Evolutionary conservation across 2,329 filamentous ascomycete genomes (phyloP).

Genomic region (Neurospora sp.): DNA sequence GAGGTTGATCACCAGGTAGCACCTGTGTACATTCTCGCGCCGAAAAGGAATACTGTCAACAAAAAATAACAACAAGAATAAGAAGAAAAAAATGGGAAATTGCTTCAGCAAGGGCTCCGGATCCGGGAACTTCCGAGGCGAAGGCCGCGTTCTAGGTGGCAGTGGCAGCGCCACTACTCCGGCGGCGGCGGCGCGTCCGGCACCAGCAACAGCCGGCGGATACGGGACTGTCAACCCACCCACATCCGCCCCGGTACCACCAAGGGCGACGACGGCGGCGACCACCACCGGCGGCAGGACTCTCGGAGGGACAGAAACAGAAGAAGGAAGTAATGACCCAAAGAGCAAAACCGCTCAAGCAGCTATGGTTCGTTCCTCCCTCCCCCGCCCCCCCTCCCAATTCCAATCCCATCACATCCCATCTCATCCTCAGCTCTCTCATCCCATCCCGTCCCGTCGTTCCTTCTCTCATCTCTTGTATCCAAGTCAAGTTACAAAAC

Average conservation of each 20-base stretch:
- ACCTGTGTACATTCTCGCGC: no score
- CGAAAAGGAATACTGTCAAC: not conserved
- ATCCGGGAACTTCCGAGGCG: not conserved
- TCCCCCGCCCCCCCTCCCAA: not conserved
- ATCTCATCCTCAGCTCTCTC: not conserved
- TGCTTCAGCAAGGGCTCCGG: slow-evolving; percentile 64
- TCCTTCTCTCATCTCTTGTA: not conserved
- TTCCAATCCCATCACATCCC: not conserved
- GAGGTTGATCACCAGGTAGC: no score
- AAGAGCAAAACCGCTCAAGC: slow-evolving; percentile 67
- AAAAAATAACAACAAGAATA: not conserved
- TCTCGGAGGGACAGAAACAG: slow-evolving; percentile 42
- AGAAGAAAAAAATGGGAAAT: slow-evolving; percentile 60
- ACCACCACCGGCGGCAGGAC: slow-evolving; percentile 40
- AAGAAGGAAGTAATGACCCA: slow-evolving; percentile 43
- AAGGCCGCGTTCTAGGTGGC: not conserved
- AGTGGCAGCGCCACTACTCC: not conserved
- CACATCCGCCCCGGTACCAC: slow-evolving; percentile 42
- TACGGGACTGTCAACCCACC: slow-evolving; percentile 21
- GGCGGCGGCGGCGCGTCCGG: not conserved
- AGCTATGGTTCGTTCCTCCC: slow-evolving; percentile 59
- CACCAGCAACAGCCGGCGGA: not conserved
- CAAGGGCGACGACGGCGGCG: slow-evolving; percentile 16
- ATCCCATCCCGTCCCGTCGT: not conserved
- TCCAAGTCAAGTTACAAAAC: not conserved